Evolutionary conservation across 768 basidiomycete species (phyloP).

Genomic region (Filobasidium floriforme): DNA sequence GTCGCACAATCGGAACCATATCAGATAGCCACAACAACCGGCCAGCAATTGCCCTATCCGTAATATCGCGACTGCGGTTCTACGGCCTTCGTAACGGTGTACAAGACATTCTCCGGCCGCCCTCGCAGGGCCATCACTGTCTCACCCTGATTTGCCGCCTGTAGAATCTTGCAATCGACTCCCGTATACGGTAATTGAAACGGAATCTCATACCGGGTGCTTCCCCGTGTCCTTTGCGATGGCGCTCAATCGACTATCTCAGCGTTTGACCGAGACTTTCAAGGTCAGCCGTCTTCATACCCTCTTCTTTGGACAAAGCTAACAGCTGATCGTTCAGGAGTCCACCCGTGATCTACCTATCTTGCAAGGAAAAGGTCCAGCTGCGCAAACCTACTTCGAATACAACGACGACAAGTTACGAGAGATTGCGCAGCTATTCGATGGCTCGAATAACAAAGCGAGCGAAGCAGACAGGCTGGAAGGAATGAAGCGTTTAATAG

Average conservation of each 20-base stretch:
- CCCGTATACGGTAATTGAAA: no score
- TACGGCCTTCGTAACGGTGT: no score
- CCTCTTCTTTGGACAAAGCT: background rate
- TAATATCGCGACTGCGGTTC: no score
- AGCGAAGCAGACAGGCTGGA: conserved; percentile 86
- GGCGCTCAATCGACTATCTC: conserved; percentile 33
- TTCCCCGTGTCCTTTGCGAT: background rate
- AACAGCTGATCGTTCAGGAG: conserved; percentile 23
- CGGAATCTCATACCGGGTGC: background rate
- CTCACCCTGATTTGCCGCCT: no score
- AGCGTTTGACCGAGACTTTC: conserved; percentile 44
- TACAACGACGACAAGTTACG: conserved; percentile 67
- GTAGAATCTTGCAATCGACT: no score
- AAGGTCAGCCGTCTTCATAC: conserved; percentile 26
- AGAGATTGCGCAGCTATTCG: conserved; percentile 77
- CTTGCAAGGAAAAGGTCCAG: conserved; percentile 30
- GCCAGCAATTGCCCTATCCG: no score
- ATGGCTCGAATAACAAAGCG: conserved; percentile 52
- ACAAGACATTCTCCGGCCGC: no score
- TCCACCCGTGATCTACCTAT: conserved; percentile 41
- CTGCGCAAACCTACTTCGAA: conserved; percentile 36
- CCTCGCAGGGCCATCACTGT: no score
- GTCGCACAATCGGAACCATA: no score
- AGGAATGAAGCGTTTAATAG: conserved; percentile 88
- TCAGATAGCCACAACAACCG: no score